Percentiles rank a stretch among this genome's conserved stretches.
These are phyloP conservation scores for Wallemia ichthyophaga DNA, from an alignment of 1,284 basidiomycete species.

Conservation along the genomic window DNA sequence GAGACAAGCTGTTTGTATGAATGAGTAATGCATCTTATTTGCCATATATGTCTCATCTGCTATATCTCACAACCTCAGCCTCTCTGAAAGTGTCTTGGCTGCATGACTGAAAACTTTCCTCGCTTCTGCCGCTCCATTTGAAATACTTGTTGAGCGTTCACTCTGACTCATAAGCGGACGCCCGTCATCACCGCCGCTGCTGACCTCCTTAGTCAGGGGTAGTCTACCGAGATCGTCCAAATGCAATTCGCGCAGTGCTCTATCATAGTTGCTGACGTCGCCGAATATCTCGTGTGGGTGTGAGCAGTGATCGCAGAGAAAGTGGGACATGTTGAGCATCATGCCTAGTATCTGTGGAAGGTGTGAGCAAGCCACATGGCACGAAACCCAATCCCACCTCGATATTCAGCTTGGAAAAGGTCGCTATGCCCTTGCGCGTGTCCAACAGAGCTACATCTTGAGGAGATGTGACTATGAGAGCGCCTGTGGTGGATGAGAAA, in stretches of 20 bases:
- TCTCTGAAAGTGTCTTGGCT: neutral
- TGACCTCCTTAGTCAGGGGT: neutral
- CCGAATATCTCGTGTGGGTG: slow-evolving; percentile 53
- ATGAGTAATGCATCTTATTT: neutral
- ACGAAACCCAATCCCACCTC: slow-evolving; percentile 28
- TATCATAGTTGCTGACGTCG: slow-evolving; percentile 30
- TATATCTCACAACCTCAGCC: too few relatives aligned
- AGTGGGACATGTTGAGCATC: slow-evolving; percentile 71
- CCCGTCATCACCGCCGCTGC: neutral
- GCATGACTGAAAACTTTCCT: neutral
- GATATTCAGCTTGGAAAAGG: slow-evolving; percentile 68
- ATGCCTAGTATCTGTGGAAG: slow-evolving; percentile 47
- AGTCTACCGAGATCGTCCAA: slow-evolving; percentile 32
- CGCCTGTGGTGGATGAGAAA: slow-evolving; percentile 23
- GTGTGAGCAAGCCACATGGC: neutral
- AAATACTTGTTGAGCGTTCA: neutral
- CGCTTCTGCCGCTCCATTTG: neutral
- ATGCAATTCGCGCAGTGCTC: slow-evolving; percentile 29
- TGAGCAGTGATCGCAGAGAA: slow-evolving; percentile 46
- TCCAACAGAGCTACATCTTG: slow-evolving; percentile 82
- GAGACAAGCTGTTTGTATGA: neutral
- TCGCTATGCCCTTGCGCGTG: slow-evolving; percentile 68
- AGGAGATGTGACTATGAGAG: slow-evolving; percentile 77
- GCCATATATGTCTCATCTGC: too few relatives aligned
- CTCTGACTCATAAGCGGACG: neutral